Base-by-base conservation (phyloP, 2,329 filamentous ascomycete genomes). In the Hirsutella minnesotensis region DNA sequence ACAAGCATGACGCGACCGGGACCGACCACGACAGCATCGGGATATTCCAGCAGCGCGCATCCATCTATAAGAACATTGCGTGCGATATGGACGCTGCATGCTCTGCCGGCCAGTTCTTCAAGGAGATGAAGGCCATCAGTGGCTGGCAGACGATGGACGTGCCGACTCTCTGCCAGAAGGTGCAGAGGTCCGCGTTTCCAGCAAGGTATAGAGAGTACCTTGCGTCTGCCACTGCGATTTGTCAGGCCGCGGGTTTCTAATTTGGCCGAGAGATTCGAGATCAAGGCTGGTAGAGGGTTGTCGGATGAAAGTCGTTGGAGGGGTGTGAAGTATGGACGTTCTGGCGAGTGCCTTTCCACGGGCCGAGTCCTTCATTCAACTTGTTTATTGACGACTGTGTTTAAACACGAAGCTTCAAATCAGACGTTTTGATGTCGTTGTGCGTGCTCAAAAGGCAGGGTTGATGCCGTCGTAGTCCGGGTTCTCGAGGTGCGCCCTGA, bases 401-500 rank as follows among this genome's bases (percentile, higher is more conserved):
- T n/a, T n/a, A n/a, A n/a, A n/a, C n/a, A n/a, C n/a, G n/a, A n/a
- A n/a, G n/a, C n/a, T n/a, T n/a, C n/a, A n/a, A n/a, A n/a, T n/a
- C n/a, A n/a, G n/a, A n/a, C n/a, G n/a, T n/a, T n/a, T n/a, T n/a
- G n/a, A n/a, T n/a, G n/a, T n/a, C n/a, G n/a, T n/a, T n/a, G n/a
- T n/a, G n/a, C n/a, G n/a, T n/a, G 12, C 15, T 48, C 47, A 59
- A 41, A 59, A 59, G 0, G 56, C 57, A 15, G 55, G 52, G 37
- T 57, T 59, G 3, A 53, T 40, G 9, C 55, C 57, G 2, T 48
- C 38, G n/a, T 52, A 42, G 0, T 41, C 53, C 34, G 56, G 55
- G 39, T 59, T 58, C 43, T 59, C 50, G 27, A 54, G 38, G 34
- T 58, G 52, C 20, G 56, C 57, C 30, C 55, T 44, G 5, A 59